Base-by-base conservation (phyloP, 352 stramenopile species). In the Globisporangium abappressorium region DNA sequence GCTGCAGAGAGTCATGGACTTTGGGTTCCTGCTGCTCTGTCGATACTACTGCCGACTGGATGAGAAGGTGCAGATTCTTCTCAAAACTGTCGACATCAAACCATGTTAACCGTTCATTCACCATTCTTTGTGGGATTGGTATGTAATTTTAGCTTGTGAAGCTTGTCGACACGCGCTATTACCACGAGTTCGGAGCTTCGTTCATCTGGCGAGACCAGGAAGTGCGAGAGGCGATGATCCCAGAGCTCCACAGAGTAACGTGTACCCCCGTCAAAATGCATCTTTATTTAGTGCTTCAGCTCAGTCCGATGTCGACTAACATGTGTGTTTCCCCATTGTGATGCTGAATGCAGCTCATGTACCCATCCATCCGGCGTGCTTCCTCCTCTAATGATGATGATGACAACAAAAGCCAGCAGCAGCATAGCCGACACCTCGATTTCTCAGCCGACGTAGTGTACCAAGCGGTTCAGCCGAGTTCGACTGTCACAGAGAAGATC, bases 21-120 rank as follows among this genome's bases (percentile, higher is more conserved):
- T 91, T 64, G 82, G 82, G 0, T 91, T 89, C 38, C 77, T 91
- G 18, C 51, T 91, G 4, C 71, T 91, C 12, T 87, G 77, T 68
- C 80, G 82, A 57, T 87, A 88, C 53, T 91, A 85, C 66, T 85
- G 79, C 49, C 77, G 82, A 22, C 63, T 91, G 12, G 80, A 91
- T 53, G 74, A 72, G 28, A 88, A 91, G 74, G 82, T 91, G 65
- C 22, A 38, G 47, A 33, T 9, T 33, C 24, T 56, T 24, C n/a
- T 49, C 15, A 5, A 15, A 49, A 0, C 41, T 49, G 14, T 20
- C 15, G 41, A 41, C 28, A 20, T 30, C 46, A 20, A 46, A 46
- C 38, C 38, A 46, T 14, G 38, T 14, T 46, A 14, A 46, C 54
- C 18, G 15, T 26, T 57, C 38, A 57, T 33, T 7, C 33, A 15